A percentile compares a stretch with the other conserved stretches of the same genome.
phyloP scores from a whole-genome alignment of 305 asterid genomes.

The Stenogyne calaminthoides region DNA sequence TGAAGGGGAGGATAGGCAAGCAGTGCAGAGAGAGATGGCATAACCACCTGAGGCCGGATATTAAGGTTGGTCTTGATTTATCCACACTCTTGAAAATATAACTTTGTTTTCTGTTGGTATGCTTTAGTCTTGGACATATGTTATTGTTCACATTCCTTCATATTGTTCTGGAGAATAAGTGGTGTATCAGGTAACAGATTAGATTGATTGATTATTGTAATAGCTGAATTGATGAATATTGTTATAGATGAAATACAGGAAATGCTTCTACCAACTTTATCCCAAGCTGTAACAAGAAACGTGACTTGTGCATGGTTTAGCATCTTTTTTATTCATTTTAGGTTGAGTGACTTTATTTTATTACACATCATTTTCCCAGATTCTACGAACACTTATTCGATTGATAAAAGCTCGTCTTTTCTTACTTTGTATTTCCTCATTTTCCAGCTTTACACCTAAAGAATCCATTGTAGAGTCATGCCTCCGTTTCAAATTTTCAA shows the following conservation, averaged over 20 bases:
- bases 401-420: constrained; percentile 1
- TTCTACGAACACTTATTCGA: background rate
- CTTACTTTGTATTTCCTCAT: background rate
- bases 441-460: background rate
- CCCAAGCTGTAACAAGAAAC: background rate
- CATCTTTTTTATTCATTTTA: background rate
- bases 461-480: background rate
- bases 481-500: background rate
- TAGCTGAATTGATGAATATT: background rate
- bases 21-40: constrained; percentile 99
- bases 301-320: constrained; percentile 14
- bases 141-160: background rate
- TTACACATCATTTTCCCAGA: background rate
- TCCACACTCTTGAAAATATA: background rate
- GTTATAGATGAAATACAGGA: background rate
- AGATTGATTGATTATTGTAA: background rate
- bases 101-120: background rate
- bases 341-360: background rate
- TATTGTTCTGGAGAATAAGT: background rate
- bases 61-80: constrained; percentile 51
- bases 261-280: background rate
- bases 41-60: constrained; percentile 92
- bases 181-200: background rate
- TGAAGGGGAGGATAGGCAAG: constrained; percentile 92
- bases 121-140: background rate